Evolutionary conservation across 148 eudicot genomes (phyloP).

Genomic region (Limonium bicolor): DNA sequence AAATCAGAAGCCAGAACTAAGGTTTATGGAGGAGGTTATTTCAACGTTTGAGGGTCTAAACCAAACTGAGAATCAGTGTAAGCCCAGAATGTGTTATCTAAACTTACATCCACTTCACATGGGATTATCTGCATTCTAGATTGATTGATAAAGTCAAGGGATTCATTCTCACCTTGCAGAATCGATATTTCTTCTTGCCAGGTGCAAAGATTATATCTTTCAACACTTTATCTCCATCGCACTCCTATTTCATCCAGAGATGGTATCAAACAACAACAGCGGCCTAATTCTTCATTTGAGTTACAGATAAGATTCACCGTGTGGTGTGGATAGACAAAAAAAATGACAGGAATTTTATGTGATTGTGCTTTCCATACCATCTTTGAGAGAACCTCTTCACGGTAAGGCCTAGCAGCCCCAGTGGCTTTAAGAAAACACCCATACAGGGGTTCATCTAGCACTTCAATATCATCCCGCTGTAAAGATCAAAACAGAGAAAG

Average conservation of each 20-base stretch:
- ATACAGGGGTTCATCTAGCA: constrained; percentile 89
- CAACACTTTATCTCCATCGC: constrained; percentile 70
- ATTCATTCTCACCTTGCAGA: constrained; percentile 75
- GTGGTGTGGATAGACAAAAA: neutral
- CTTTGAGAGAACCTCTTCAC: constrained; percentile 47
- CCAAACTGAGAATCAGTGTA: no score
- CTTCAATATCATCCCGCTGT: constrained; percentile 92
- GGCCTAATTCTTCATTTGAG: no score
- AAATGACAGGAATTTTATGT: neutral
- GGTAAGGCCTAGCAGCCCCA: constrained; percentile 64
- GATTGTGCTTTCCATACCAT: constrained; percentile 33
- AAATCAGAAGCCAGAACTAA: no score
- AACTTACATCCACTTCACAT: neutral
- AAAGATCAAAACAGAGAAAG: constrained; percentile 6
- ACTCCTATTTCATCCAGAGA: constrained; percentile 38
- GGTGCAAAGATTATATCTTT: constrained; percentile 60
- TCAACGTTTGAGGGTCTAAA: no score
- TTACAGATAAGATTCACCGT: no score
- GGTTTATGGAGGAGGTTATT: no score
- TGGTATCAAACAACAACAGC: neutral
- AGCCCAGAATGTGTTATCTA: no score
- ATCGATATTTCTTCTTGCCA: constrained; percentile 69
- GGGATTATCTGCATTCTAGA: neutral
- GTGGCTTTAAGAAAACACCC: constrained; percentile 54
- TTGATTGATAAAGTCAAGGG: neutral